Evolutionary conservation across 2,329 filamentous ascomycete species (phyloP).

Genomic region (Fusarium lyarnte): DNA sequence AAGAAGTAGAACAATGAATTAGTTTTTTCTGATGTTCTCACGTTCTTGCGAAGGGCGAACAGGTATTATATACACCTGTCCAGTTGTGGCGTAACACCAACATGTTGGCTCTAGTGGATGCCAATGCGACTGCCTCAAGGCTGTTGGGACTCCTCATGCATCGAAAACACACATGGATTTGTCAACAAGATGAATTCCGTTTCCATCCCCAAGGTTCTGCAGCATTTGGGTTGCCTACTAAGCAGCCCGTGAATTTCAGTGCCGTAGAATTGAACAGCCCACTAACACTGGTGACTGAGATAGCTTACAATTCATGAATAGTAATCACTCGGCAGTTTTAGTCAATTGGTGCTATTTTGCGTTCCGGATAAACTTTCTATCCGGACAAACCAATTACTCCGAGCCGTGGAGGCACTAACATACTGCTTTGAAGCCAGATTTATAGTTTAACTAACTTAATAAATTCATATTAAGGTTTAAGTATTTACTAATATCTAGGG

Average conservation of each 20-base stretch:
- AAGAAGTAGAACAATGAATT: background rate
- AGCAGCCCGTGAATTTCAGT: background rate
- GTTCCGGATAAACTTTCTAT: background rate
- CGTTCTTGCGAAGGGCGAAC: background rate
- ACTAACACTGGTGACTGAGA: background rate
- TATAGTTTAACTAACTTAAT: too few species aligned
- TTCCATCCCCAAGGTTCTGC: fast-evolving
- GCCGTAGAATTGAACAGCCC: background rate
- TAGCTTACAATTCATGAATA: background rate
- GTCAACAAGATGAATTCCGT: background rate
- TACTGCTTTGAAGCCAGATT: too few species aligned
- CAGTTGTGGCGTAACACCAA: fast-evolving
- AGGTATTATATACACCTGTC: fast-evolving
- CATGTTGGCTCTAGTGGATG: fast-evolving
- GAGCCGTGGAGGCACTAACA: too few species aligned
- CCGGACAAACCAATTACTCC: too few species aligned
- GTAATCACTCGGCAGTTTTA: background rate
- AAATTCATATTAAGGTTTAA: too few species aligned
- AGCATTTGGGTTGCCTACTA: background rate
- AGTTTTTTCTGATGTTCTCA: fast-evolving
- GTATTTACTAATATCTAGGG: too few species aligned
- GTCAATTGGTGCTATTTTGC: background rate
- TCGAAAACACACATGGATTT: fast-evolving
- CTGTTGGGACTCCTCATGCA: background rate
- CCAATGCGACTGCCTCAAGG: background rate